Base-by-base conservation (phyloP, 2,329 filamentous ascomycete species). In the Fusarium secorum region DNA sequence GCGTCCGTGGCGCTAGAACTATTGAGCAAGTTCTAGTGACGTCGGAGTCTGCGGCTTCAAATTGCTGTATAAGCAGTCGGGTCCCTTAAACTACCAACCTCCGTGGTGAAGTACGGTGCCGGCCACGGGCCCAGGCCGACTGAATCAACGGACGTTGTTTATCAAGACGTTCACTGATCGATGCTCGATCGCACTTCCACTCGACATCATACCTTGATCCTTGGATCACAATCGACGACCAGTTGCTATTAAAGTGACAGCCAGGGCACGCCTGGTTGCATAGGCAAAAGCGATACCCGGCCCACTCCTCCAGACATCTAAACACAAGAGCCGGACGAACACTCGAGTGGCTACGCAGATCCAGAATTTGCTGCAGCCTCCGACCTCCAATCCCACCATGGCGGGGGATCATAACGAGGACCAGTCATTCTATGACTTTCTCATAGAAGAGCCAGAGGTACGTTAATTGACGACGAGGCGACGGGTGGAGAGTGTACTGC, bases 371-470 rank as follows among this genome's bases (percentile, higher is more conserved):
- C 57, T 53, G 60, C 61, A 58, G 64, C 66, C 57, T 52, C 46
- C 66, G 35, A 52, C 38, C 44, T 64, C 52, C 39, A 58, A 70
- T 53, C 66, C 61, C 44, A 76, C 56, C 55, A 76, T 76, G 74
- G 70, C 73, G 60, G 73, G 66, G 48, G 73, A 73, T 32, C 70
- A 72, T 24, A 58, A 51, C 24, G 71, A 60, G 58, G 74, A 76
- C 48, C 70, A 72, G 72, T 74, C 75, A 65, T 75, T 76, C 62
- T 76, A 76, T 73, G 74, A 76, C 70, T 76, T 76, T 67, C 66
- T 76, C 73, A 75, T 76, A 63, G 74, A 76, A 46, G 74, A 76
- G 20, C 67, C 71, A 36, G 73, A 76, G 74, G 74, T 76, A 75
- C 58, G 74, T 75, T 38, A 35, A 41, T 35, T 57, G 36, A 39